phyloP scores from a whole-genome alignment of 192 early-diverging fungal genomes.

The Coemansia sp. region DNA sequence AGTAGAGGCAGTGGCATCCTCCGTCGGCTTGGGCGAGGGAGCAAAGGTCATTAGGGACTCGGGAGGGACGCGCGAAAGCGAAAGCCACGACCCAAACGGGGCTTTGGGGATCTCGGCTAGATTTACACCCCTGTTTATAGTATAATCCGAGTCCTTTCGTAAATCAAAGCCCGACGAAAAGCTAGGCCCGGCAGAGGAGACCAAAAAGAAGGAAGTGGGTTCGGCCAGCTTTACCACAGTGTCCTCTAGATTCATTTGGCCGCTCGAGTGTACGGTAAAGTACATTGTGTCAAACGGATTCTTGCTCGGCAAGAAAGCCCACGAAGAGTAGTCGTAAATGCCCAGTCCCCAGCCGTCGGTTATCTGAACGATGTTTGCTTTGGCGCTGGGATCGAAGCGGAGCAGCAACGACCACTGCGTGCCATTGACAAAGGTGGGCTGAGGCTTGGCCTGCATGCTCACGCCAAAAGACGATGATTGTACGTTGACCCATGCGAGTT shows the following conservation, averaged over 20 bases:
- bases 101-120: constrained; percentile 41
- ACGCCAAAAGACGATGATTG: constrained; percentile 44
- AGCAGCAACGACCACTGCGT: constrained; percentile 43
- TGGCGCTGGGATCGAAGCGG: constrained; percentile 30
- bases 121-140: constrained; percentile 31
- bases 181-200: constrained; percentile 11
- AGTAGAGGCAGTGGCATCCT: neutral
- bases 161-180: constrained; percentile 23
- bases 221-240: constrained; percentile 30
- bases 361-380: constrained; percentile 37
- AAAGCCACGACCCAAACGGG: constrained; percentile 34
- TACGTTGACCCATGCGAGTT: constrained; percentile 43
- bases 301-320: constrained; percentile 36
- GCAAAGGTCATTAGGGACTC: constrained; percentile 17
- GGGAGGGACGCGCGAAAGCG: constrained; percentile 13
- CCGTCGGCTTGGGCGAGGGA: neutral
- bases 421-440: constrained; percentile 15
- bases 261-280: constrained; percentile 39
- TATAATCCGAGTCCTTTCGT: constrained; percentile 27
- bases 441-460: constrained; percentile 23
- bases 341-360: constrained; percentile 42
- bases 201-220: constrained; percentile 27
- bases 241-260: constrained; percentile 41
- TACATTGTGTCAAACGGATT: constrained; percentile 26
- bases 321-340: constrained; percentile 45